Percentiles rank a stretch among this genome's conserved stretches.
phyloP scores from a whole-genome alignment of 805 yeast genomes.

The Metschnikowia colocasiae region DNA sequence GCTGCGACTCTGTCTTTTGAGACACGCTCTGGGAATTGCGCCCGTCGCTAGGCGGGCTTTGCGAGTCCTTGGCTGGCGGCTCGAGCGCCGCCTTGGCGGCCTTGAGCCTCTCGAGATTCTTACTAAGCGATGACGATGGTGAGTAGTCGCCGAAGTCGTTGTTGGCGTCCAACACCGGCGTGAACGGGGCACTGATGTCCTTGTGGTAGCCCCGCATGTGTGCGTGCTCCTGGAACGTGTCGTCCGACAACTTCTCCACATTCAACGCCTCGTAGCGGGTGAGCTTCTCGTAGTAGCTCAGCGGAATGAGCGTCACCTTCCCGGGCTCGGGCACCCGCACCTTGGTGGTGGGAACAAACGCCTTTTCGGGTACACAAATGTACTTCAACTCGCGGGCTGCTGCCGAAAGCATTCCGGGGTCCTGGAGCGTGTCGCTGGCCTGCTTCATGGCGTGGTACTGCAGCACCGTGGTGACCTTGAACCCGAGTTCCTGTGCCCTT shows the following conservation, averaged over 20 bases:
- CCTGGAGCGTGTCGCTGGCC: slow-evolving; percentile 15
- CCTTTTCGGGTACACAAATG: slow-evolving; percentile 54
- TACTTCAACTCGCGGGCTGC: slow-evolving; percentile 46
- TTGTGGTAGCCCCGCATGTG: slow-evolving; percentile 45
- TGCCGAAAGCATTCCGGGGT: slow-evolving; percentile 26
- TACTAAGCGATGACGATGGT: slow-evolving; percentile 18
- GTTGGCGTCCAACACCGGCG: slow-evolving; percentile 23
- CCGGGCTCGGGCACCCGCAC: slow-evolving; percentile 51
- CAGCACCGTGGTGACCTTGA: slow-evolving; percentile 33
- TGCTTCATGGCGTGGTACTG: slow-evolving; percentile 23
- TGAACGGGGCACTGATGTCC: slow-evolving; percentile 22
- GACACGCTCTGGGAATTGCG: background rate
- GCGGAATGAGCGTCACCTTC: slow-evolving; percentile 61
- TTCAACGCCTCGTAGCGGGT: slow-evolving; percentile 42
- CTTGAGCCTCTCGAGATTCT: background rate
- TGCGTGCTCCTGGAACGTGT: slow-evolving; percentile 43
- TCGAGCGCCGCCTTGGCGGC: slow-evolving; percentile 10
- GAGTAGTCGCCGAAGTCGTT: slow-evolving; percentile 19
- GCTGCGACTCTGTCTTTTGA: background rate
- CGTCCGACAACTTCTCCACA: slow-evolving; percentile 45
- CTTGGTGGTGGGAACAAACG: slow-evolving; percentile 61
- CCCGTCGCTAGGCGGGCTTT: too few species aligned
- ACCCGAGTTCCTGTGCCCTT: slow-evolving; percentile 41
- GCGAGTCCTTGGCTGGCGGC: background rate
- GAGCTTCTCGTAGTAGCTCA: slow-evolving; percentile 58